phyloP scores from a whole-genome alignment of 345 rosid genomes.

The Ailanthus altissimus region DNA sequence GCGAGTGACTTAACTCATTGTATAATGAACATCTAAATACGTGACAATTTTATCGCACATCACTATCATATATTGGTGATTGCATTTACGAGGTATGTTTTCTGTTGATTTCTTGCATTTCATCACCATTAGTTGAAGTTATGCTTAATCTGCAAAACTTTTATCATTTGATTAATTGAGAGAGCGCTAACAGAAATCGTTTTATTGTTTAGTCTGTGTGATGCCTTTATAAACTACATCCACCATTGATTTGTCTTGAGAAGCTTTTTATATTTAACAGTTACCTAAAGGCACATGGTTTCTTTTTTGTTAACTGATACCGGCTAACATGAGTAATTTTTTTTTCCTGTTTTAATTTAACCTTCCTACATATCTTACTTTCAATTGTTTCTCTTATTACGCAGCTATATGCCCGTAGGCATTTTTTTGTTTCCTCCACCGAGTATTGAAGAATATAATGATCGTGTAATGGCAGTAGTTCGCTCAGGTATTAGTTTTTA shows the following conservation, averaged over 20 bases:
- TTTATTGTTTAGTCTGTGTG: not conserved
- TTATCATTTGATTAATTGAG: too few relatives aligned
- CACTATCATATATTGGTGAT: conserved; percentile 61
- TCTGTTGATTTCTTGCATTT: not conserved
- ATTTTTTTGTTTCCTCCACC: conserved; percentile 81
- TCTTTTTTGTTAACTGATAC: not conserved
- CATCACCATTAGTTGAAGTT: not conserved
- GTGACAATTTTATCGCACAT: too few relatives aligned
- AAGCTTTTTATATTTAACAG: not conserved
- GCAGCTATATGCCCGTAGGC: conserved; percentile 85
- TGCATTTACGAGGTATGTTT: conserved; percentile 70
- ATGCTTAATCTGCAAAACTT: not conserved
- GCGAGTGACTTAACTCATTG: too few relatives aligned
- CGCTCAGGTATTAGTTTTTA: conserved; percentile 59
- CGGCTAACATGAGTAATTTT: not conserved
- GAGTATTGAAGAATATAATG: conserved; percentile 76
- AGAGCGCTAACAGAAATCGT: not conserved
- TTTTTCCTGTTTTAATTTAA: not conserved
- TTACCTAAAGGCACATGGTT: not conserved
- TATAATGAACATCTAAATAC: too few relatives aligned
- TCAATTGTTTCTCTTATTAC: conserved; percentile 25
- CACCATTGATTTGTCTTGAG: not conserved
- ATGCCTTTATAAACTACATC: not conserved
- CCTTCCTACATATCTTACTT: conserved; percentile 13
- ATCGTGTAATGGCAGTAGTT: conserved; percentile 74